Evolutionary conservation across 1,139 yeast genomes (phyloP), one percentile per base, ranked within the genome.

Genomic region (Insectozyma bohioensis): DNA sequence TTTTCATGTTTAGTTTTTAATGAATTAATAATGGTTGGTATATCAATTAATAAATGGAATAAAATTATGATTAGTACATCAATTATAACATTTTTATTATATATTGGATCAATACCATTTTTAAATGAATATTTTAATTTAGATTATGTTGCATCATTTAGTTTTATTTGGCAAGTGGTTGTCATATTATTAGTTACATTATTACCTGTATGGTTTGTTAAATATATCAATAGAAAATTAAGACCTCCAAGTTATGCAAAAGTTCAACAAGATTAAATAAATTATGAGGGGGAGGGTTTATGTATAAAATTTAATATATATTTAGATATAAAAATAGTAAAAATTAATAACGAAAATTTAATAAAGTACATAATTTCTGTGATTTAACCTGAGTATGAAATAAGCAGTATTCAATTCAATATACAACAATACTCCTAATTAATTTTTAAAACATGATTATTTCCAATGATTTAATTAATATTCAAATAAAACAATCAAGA

Each of bases 221-320:
- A 85, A 55, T 71, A 85, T 5, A 63, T 90, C 17, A 78, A 82
- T 51, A 72, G 95, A 42, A 78, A 70, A 45, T 58, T 94, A 37
- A 77, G 88, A 45, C 98, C 98, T 6, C 98, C 98, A 24, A 88
- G 85, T 53, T 92, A 94, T 58, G 97, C 97, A n/a, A 92, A 92
- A 55, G 97, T 92, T 31, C 97, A 86, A 56, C 94, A 82, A 42
- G 79, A 63, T 40, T 64, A 49, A 35, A 8, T 11, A 19, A 6
- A 4, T 12, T n/a, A n/a, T n/a, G n/a, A n/a, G n/a, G n/a, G n/a
- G n/a, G n/a, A n/a, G n/a, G n/a, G n/a, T n/a, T n/a, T n/a, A n/a
- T n/a, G n/a, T n/a, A n/a, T n/a, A n/a, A n/a, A n/a, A n/a, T n/a
- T n/a, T n/a, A n/a, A n/a, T n/a, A n/a, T n/a, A n/a, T n/a, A n/a